These are phyloP conservation scores for Auxenochlorella pyrenoidosa DNA, from an alignment of 139 green algal genomes.

Conservation along the genomic window DNA sequence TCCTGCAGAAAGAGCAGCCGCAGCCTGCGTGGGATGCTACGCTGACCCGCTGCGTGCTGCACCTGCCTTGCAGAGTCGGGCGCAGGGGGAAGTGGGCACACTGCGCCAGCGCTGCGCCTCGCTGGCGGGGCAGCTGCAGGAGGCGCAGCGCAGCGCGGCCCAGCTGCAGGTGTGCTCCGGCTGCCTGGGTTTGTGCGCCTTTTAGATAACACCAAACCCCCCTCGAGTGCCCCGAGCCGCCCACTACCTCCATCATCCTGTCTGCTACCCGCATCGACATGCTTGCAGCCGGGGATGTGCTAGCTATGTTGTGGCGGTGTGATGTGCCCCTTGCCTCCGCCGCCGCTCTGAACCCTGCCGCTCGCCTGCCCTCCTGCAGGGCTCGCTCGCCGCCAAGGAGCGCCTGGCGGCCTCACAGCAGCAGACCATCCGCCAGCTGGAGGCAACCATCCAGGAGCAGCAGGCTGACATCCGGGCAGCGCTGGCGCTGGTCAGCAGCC, in stretches of 20 bases:
- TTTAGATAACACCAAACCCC: neutral
- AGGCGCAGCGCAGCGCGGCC: slow-evolving; percentile 2
- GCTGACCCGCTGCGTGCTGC: neutral
- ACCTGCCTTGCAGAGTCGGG: neutral
- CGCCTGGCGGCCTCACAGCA: slow-evolving; percentile 19
- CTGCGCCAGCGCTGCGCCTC: slow-evolving; percentile 19
- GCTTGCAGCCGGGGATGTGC: too few relatives aligned
- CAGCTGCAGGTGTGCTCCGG: slow-evolving; percentile 22
- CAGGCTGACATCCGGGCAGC: slow-evolving; percentile 36
- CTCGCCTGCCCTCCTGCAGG: neutral
- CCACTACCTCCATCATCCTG: neutral
- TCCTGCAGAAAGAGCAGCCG: too few relatives aligned
- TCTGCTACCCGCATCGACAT: neutral
- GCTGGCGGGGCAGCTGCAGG: slow-evolving; percentile 5
- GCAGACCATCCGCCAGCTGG: slow-evolving; percentile 32
- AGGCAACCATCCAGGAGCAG: slow-evolving; percentile 40
- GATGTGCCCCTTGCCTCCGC: too few relatives aligned
- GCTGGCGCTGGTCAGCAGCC: slow-evolving; percentile 29
- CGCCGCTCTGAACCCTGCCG: too few relatives aligned
- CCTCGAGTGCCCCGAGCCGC: neutral
- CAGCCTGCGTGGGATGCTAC: too few relatives aligned
- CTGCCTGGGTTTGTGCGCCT: neutral
- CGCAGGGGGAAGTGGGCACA: neutral
- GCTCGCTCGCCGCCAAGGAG: neutral
- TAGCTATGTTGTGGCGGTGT: too few relatives aligned